phyloP scores from a whole-genome alignment of 2,329 filamentous ascomycete genomes.

The Colletotrichum sp. region DNA sequence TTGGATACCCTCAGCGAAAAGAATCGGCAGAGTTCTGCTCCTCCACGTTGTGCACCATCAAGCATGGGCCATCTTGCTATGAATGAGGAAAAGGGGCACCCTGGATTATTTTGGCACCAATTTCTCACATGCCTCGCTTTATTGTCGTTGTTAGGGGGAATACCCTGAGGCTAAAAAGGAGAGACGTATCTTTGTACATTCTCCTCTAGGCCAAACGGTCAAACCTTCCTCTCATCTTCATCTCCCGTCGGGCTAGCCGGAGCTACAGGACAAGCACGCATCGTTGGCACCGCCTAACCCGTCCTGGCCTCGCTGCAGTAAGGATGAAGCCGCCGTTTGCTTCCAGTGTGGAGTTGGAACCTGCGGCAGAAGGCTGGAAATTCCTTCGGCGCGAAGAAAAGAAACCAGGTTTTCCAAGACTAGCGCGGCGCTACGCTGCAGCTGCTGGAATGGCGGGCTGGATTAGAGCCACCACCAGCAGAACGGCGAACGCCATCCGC shows the following conservation, averaged over 20 bases:
- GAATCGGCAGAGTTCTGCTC: slow-evolving; percentile 3
- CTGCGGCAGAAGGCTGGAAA: slow-evolving; percentile 1
- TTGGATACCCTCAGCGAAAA: background rate
- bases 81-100: background rate
- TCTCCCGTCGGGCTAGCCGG: background rate
- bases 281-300: background rate
- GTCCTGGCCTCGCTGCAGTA: background rate
- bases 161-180: background rate
- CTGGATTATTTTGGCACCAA: background rate
- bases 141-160: background rate
- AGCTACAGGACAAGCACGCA: background rate
- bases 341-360: background rate
- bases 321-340: slow-evolving; percentile 10
- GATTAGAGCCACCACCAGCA: background rate
- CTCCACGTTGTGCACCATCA: background rate
- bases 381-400: background rate
- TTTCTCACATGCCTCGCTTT: background rate
- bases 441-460: background rate
- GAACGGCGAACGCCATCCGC: slow-evolving; percentile 1
- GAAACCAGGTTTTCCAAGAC: background rate
- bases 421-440: background rate
- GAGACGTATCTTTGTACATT: background rate
- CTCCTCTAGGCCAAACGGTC: background rate
- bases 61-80: background rate
- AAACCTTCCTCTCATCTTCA: background rate